Percentiles rank a stretch among this genome's conserved stretches.
Evolutionary conservation across 331 rosid species (phyloP).

Genomic region (Acacia concinna): DNA sequence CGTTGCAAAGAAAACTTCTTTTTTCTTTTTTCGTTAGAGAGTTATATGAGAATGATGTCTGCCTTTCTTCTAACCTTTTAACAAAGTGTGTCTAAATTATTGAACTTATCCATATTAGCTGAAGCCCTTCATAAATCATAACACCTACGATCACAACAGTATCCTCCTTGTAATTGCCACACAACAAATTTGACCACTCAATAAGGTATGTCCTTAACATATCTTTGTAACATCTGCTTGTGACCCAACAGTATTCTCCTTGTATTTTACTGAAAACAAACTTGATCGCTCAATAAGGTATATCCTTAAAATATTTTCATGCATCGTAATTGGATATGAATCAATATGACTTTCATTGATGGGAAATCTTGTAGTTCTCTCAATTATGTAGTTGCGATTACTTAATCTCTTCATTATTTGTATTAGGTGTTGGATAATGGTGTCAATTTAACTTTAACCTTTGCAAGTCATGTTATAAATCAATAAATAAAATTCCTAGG

Average conservation of each 20-base stretch:
- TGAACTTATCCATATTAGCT: background rate
- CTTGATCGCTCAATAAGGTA: background rate
- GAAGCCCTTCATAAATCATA: too few relatives aligned
- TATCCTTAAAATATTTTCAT: background rate
- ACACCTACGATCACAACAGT: background rate
- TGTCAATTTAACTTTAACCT: background rate
- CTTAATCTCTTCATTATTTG: background rate
- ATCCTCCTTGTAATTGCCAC: background rate
- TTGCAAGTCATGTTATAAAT: background rate
- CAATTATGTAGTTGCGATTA: background rate
- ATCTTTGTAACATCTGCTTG: background rate
- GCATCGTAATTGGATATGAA: background rate
- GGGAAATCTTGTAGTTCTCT: background rate
- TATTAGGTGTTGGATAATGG: background rate
- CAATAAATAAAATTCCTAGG: background rate
- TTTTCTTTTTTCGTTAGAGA: too few relatives aligned
- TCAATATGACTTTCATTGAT: background rate
- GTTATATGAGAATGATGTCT: slow-evolving; percentile 69
- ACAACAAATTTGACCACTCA: background rate
- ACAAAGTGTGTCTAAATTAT: background rate
- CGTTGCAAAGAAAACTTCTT: too few relatives aligned
- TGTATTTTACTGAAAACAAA: background rate
- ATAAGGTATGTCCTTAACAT: background rate
- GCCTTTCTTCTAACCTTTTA: background rate
- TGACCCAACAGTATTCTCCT: background rate